Evolutionary conservation across 805 yeast species (phyloP).

Genomic region (Ogataea trehalophila): DNA sequence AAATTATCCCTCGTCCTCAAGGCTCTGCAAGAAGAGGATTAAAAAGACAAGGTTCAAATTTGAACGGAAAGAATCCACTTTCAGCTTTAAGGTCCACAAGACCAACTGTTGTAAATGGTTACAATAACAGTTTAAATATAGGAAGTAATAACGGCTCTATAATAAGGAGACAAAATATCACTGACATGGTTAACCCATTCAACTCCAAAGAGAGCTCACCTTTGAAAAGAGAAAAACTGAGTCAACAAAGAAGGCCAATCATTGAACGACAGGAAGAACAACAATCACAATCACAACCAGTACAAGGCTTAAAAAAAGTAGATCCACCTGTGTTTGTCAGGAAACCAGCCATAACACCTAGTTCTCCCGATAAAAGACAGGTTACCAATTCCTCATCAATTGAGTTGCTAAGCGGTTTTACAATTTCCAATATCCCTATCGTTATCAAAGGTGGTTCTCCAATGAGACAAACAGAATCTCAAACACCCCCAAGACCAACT

Average conservation of each 20-base stretch:
- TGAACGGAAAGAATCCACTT: background rate
- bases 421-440: slow-evolving; percentile 23
- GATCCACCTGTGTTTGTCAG: slow-evolving; percentile 15
- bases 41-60: slow-evolving; percentile 15
- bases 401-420: slow-evolving; percentile 10
- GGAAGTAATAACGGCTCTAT: slow-evolving; percentile 16
- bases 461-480: slow-evolving; percentile 8
- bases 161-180: slow-evolving; percentile 13
- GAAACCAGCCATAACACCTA: background rate
- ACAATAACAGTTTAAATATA: background rate
- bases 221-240: slow-evolving; percentile 3
- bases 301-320: slow-evolving; percentile 3
- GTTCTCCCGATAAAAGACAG: too few species aligned
- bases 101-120: background rate
- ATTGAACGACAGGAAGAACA: background rate
- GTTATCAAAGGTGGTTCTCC: slow-evolving; percentile 28
- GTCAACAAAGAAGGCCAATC: background rate
- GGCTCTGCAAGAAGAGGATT: background rate
- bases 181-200: slow-evolving; percentile 24
- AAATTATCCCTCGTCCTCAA: slow-evolving; percentile 6
- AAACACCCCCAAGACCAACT: background rate
- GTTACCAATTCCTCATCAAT: slow-evolving; percentile 1
- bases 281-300: background rate
- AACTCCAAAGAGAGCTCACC: slow-evolving; percentile 21
- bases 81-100: background rate